Evolutionary conservation across 352 stramenopile species (phyloP).

Genomic region (Globisporangium abappressorium): DNA sequence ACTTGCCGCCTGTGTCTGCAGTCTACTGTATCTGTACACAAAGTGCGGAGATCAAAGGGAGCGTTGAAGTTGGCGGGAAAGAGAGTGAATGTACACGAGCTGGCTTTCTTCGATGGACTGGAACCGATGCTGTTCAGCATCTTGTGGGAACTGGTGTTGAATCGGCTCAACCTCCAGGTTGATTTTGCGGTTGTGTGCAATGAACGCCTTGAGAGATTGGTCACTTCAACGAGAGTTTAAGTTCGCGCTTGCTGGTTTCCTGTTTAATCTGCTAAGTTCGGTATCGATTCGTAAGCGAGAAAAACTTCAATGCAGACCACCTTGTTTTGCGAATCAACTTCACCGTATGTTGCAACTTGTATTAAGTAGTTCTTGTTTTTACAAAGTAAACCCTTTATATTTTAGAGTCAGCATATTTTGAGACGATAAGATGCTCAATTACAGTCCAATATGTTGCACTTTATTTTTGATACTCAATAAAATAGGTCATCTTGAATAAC

Average conservation of each 20-base stretch:
- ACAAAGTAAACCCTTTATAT: not conserved
- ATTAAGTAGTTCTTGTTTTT: not conserved
- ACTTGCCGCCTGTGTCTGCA: no score
- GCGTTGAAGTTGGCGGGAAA: no score
- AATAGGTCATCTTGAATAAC: not conserved
- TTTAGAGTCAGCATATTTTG: not conserved
- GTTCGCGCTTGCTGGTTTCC: not conserved
- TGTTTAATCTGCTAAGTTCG: not conserved
- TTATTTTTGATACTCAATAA: not conserved
- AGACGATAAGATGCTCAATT: not conserved
- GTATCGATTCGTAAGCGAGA: slow-evolving; percentile 6
- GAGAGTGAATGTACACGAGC: not conserved
- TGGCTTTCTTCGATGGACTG: not conserved
- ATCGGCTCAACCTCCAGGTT: not conserved
- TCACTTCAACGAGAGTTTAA: not conserved
- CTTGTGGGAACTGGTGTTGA: not conserved
- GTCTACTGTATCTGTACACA: no score
- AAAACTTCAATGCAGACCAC: slow-evolving; percentile 4
- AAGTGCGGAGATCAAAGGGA: no score
- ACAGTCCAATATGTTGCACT: not conserved
- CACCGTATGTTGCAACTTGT: not conserved
- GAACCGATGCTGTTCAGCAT: not conserved
- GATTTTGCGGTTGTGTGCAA: not conserved
- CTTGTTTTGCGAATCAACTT: not conserved
- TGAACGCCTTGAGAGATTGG: not conserved